A percentile compares a stretch with the other conserved stretches of the same genome.
These are phyloP conservation scores for Euphorbia schlechtendalii DNA, from an alignment of 441 rosid genomes.

Conservation along the genomic window DNA sequence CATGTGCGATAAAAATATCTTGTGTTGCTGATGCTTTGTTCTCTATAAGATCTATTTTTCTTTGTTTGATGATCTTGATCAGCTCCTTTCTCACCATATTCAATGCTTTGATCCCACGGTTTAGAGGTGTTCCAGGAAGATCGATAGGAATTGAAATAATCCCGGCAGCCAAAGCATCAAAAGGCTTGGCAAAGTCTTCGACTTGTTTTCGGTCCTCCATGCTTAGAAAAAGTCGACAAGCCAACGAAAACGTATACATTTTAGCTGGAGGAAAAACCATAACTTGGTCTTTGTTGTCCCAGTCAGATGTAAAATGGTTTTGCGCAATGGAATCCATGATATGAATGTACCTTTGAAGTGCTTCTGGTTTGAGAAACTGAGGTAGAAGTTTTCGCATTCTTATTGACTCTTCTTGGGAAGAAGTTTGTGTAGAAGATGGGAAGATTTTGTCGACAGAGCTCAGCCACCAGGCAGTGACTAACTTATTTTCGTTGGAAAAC, in stretches of 20 bases:
- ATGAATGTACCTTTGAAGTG: background rate
- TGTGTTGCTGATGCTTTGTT: constrained; percentile 9
- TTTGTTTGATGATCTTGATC: constrained; percentile 28
- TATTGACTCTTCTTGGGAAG: constrained; percentile 13
- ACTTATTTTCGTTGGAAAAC: constrained; percentile 13
- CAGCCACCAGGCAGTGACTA: constrained; percentile 16
- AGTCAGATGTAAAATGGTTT: background rate
- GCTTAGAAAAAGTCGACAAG: constrained; percentile 4
- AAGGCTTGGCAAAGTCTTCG: constrained; percentile 16
- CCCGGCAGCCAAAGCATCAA: constrained; percentile 7
- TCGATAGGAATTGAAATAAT: constrained; percentile 26
- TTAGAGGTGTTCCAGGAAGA: constrained; percentile 39
- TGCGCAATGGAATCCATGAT: constrained; percentile 14
- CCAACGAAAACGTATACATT: background rate
- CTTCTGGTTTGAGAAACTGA: constrained; percentile 6
- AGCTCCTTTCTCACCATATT: constrained; percentile 34
- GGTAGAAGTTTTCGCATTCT: background rate
- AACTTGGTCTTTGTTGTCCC: background rate
- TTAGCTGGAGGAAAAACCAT: background rate
- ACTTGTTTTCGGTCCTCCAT: constrained; percentile 11
- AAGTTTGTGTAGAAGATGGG: background rate
- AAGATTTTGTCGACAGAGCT: constrained; percentile 18
- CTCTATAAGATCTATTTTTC: constrained; percentile 30
- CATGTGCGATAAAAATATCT: background rate
- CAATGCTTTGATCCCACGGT: constrained; percentile 34